Percentiles rank a stretch among this genome's conserved stretches.
Conservation (phyloP, 148 eudicot species). For the Salicornia ramosissima region DNA sequence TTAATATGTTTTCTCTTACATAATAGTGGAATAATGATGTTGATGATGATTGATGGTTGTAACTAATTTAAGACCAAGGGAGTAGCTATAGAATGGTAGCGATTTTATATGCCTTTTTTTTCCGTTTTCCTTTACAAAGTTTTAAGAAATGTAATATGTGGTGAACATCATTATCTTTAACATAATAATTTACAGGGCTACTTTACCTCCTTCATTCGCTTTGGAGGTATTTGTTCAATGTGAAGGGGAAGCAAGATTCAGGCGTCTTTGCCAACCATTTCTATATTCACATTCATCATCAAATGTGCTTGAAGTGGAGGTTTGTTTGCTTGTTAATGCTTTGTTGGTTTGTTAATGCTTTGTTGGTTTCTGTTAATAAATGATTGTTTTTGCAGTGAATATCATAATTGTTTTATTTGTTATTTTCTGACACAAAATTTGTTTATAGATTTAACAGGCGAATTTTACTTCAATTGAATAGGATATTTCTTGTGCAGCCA, state of each 20-base stretch:
- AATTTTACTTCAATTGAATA: too few species aligned
- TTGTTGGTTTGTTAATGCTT: neutral
- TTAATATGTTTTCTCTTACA: too few species aligned
- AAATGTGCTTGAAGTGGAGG: slow-evolving; percentile 97
- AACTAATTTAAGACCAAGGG: too few species aligned
- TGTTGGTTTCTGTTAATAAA: neutral
- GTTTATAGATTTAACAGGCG: too few species aligned
- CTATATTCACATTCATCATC: slow-evolving; percentile 93
- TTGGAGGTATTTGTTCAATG: slow-evolving; percentile 95
- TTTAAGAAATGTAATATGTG: neutral
- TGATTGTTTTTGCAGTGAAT: neutral
- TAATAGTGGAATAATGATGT: too few species aligned
- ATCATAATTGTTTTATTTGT: too few species aligned
- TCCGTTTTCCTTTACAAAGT: neutral
- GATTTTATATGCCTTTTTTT: neutral
- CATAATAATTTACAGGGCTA: slow-evolving; percentile 51
- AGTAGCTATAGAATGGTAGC: too few species aligned
- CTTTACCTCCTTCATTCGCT: slow-evolving; percentile 99
- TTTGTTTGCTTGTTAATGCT: slow-evolving; percentile 32
- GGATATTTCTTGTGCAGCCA: too few species aligned
- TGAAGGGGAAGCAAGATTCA: slow-evolving; percentile 94
- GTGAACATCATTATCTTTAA: neutral
- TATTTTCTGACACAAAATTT: too few species aligned
- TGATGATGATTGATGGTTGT: too few species aligned
- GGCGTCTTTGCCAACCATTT: slow-evolving; percentile 92